Conservation (phyloP, 139 green algal species). For the Picochlorum sp. region DNA sequence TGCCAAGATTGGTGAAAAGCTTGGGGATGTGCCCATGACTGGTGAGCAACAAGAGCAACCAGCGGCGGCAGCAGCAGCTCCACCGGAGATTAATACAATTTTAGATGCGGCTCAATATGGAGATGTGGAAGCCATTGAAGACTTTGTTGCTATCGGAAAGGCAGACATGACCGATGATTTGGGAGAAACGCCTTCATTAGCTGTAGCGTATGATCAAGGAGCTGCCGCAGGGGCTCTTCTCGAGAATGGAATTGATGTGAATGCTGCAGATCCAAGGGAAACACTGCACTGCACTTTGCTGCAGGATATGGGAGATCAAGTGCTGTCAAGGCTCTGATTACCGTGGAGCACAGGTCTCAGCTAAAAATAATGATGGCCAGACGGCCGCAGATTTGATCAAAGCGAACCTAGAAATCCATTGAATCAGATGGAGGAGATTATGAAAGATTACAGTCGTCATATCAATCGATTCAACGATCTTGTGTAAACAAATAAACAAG, state of each 20-base stretch:
- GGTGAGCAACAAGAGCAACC: background rate
- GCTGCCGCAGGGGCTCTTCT: constrained; percentile 28
- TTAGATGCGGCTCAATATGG: constrained; percentile 70
- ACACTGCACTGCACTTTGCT: constrained; percentile 70
- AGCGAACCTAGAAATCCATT: constrained; percentile 50
- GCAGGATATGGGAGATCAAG: constrained; percentile 53
- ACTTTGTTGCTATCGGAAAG: constrained; percentile 84
- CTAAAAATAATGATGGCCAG: constrained; percentile 56
- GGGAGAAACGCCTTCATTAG: constrained; percentile 74
- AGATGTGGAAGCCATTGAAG: constrained; percentile 21
- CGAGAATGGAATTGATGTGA: constrained; percentile 17
- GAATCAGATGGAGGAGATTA: constrained; percentile 34
- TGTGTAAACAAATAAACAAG: no score
- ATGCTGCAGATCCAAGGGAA: constrained; percentile 48
- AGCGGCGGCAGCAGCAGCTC: constrained; percentile 13
- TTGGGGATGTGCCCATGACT: constrained; percentile 33
- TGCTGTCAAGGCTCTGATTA: constrained; percentile 51
- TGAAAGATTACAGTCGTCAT: constrained; percentile 13
- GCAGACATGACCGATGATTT: constrained; percentile 48
- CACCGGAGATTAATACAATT: constrained; percentile 60
- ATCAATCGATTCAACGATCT: background rate
- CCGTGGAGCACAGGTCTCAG: constrained; percentile 42
- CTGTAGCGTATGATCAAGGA: constrained; percentile 43
- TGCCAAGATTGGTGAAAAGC: constrained; percentile 53
- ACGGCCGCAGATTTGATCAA: constrained; percentile 63